Conservation (phyloP, 768 basidiomycete species). For the Boletellus ananas region DNA sequence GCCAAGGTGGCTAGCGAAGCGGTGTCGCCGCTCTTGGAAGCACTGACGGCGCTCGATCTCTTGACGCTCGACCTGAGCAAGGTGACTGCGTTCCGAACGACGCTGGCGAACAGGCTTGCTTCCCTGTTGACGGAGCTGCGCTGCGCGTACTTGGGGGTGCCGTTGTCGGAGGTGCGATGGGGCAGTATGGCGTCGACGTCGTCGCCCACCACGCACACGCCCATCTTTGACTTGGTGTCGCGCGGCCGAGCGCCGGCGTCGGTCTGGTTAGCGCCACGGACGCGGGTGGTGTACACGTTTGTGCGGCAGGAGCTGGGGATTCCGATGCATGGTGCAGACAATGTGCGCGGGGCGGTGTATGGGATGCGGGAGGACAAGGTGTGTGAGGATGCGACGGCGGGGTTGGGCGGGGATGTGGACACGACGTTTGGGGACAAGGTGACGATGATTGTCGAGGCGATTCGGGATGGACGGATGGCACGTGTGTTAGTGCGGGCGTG, state of each 20-base stretch:
- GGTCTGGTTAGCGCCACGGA: constrained; percentile 46
- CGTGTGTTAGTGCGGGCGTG: constrained; percentile 55
- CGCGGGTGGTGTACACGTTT: constrained; percentile 72
- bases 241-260: constrained; percentile 66
- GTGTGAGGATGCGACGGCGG: constrained; percentile 38
- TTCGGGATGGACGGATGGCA: constrained; percentile 68
- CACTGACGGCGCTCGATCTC: constrained; percentile 11
- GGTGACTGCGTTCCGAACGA: constrained; percentile 22
- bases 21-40: constrained; percentile 59
- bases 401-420: constrained; percentile 29
- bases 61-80: constrained; percentile 17
- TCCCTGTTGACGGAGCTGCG: constrained; percentile 25
- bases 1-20: constrained; percentile 60
- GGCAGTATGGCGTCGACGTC: constrained; percentile 7
- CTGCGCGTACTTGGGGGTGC: constrained; percentile 28
- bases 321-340: constrained; percentile 76
- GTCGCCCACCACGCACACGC: constrained; percentile 18
- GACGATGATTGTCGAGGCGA: constrained; percentile 73
- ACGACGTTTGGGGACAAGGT: constrained; percentile 68
- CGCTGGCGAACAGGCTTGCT: constrained; percentile 13
- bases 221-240: constrained; percentile 42
- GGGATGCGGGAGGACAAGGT: constrained; percentile 39
- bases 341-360: constrained; percentile 54
- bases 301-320: constrained; percentile 70
- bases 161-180: constrained; percentile 18